Evolutionary conservation across 495 filamentous ascomycete species (phyloP), one percentile per base, ranked within the genome.

Genomic region (Penicillium longicatenatum): DNA sequence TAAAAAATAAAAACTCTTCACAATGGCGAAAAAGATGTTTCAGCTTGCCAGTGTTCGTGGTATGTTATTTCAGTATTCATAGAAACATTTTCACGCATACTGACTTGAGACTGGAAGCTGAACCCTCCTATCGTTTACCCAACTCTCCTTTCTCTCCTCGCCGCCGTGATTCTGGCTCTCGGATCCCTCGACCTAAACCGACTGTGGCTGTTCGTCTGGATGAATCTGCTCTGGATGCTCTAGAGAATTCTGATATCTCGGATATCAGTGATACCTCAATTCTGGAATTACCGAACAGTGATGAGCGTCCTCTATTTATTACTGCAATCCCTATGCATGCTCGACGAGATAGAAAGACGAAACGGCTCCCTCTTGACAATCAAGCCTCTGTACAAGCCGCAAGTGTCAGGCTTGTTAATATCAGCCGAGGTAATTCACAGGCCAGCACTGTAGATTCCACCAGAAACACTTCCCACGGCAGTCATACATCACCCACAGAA

Each of bases 261-360:
- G 31, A 35, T 35, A 12, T 12, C 31, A 14, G 31, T 46, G 43
- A 21, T 46, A 46, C 43, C 19, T 24, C 17, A 51, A 41, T 52
- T 75, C 70, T 47, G 74, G 31, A 10, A 35, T 14, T 10, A 8
- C 10, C 31, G 1, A 26, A 26, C 7, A 6, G 4, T 26, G 26
- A 26, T 26, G 26, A 26, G 26, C 26, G 26, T 26, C 26, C 26
- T 26, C 26, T 26, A 6, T 6, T 26, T 26, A 26, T 5, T 5
- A 26, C 26, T 26, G 26, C 26, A 39, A 39, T 39, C 35, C 35
- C 35, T 39, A 5, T 12, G 35, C 35, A 4, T 39, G 3, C 12
- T 26, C 26, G 26, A 26, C 26, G 7, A 26, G 26, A 26, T 4
- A 6, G 7, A 26, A 26, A 26, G 1, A 26, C 1, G 26, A 26